phyloP scores from a whole-genome alignment of 257 asterid species.

The Salvia hispanica region DNA sequence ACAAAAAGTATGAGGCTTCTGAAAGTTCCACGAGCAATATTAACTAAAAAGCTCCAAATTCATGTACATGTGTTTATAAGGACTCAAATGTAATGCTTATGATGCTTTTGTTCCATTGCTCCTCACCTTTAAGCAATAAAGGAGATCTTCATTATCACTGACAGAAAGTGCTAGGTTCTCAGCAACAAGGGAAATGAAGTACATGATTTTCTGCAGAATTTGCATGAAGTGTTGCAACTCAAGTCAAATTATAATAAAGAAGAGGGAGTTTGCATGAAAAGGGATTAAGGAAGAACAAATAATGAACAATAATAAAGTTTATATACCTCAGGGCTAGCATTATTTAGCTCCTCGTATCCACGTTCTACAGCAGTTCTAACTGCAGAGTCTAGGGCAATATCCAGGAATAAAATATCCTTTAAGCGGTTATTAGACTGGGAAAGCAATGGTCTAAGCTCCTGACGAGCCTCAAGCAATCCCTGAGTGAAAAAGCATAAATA shows the following conservation, averaged over 20 bases:
- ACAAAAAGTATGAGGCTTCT: background rate
- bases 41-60: background rate
- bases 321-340: conserved; percentile 80
- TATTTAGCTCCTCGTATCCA: conserved; percentile 84
- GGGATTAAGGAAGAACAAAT: background rate
- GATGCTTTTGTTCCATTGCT: conserved; percentile 18
- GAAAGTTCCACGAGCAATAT: background rate
- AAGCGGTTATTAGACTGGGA: conserved; percentile 73
- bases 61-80: conserved; percentile 1
- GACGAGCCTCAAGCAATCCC: conserved; percentile 98
- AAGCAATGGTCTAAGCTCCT: conserved; percentile 91
- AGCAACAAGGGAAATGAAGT: conserved; percentile 82
- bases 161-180: conserved; percentile 91
- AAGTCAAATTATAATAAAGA: conserved; percentile 10
- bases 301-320: conserved; percentile 17
- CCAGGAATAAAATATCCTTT: conserved; percentile 90
- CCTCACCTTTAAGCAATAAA: conserved; percentile 92
- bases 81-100: conserved; percentile 13
- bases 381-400: conserved; percentile 93
- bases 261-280: conserved; percentile 8
- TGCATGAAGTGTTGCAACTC: conserved; percentile 4
- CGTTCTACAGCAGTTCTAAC: conserved; percentile 97
- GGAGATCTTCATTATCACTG: conserved; percentile 80
- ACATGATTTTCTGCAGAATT: conserved; percentile 78
- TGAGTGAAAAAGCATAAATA: conserved; percentile 37